A percentile compares a stretch with the other conserved stretches of the same genome.
Evolutionary conservation across 495 filamentous ascomycete species (phyloP).

Genomic region (Echria macrotheca): DNA sequence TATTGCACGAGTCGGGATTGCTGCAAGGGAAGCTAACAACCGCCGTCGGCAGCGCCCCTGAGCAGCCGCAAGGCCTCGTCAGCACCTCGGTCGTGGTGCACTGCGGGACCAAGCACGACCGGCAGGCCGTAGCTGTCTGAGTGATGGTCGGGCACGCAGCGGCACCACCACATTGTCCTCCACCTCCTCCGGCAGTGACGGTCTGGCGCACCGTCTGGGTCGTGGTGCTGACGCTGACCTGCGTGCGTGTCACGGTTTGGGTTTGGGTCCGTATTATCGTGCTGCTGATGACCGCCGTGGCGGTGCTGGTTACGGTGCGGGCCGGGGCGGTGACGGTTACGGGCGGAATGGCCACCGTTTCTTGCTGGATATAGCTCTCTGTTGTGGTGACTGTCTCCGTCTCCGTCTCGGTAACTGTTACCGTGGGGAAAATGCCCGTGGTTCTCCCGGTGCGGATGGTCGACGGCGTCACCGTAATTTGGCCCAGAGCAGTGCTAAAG

Average conservation of each 20-base stretch:
- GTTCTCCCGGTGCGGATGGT: slow-evolving; percentile 15
- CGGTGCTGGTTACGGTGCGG: slow-evolving; percentile 4
- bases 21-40: slow-evolving; percentile 24
- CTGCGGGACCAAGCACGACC: slow-evolving; percentile 22
- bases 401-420: slow-evolving; percentile 13
- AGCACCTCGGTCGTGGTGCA: slow-evolving; percentile 24
- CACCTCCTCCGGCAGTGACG: neutral
- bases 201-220: neutral
- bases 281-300: slow-evolving; percentile 5
- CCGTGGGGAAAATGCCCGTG: slow-evolving; percentile 4
- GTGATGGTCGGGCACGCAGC: slow-evolving; percentile 23
- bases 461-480: slow-evolving; percentile 22
- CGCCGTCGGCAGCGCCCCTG: slow-evolving; percentile 18
- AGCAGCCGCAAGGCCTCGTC: slow-evolving; percentile 22
- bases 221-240: neutral
- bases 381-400: slow-evolving; percentile 7
- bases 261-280: slow-evolving; percentile 9
- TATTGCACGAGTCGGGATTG: slow-evolving; percentile 18
- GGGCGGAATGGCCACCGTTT: neutral
- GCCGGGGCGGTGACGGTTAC: neutral
- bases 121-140: slow-evolving; percentile 24
- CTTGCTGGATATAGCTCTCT: slow-evolving; percentile 16
- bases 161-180: no score
- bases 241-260: neutral
- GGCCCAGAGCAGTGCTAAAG: slow-evolving; percentile 20